A percentile compares a stretch with the other conserved stretches of the same genome.
These are phyloP conservation scores for Eucalyptus tenuipes DNA, from an alignment of 345 rosid genomes.

Conservation along the genomic window DNA sequence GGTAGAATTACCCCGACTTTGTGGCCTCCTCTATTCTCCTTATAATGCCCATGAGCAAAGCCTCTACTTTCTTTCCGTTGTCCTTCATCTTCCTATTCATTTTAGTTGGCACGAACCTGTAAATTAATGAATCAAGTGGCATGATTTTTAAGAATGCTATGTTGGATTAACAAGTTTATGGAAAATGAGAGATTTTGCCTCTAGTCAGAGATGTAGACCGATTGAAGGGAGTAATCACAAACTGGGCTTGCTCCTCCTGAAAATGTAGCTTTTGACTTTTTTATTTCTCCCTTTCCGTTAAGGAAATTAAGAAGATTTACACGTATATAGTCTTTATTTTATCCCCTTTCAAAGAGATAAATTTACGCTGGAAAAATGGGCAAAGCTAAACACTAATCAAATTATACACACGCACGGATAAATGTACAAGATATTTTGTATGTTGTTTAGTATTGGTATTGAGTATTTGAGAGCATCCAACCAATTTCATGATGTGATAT, in stretches of 20 bases:
- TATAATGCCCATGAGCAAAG: background rate
- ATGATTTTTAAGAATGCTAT: background rate
- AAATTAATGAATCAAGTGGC: background rate
- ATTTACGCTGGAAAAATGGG: too few species aligned
- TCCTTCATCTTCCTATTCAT: background rate
- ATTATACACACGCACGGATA: too few species aligned
- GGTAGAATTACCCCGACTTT: rapidly evolving
- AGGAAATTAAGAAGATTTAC: background rate
- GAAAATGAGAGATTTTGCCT: background rate
- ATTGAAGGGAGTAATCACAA: background rate
- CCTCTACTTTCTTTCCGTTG: background rate
- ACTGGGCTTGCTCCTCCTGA: background rate
- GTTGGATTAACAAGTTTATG: background rate
- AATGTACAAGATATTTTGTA: too few species aligned
- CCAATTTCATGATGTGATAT: too few species aligned
- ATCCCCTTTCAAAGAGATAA: background rate
- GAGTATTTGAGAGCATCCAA: too few species aligned
- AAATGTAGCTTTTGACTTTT: background rate
- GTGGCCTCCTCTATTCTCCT: background rate
- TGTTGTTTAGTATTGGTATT: too few species aligned
- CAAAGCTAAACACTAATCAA: too few species aligned
- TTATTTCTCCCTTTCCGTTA: background rate
- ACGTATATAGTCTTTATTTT: background rate
- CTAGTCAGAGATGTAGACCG: background rate
- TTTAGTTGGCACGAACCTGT: background rate